A percentile compares a stretch with the other conserved stretches of the same genome.
Conservation (phyloP, 345 rosid species). For the Corymbia maculata region DNA sequence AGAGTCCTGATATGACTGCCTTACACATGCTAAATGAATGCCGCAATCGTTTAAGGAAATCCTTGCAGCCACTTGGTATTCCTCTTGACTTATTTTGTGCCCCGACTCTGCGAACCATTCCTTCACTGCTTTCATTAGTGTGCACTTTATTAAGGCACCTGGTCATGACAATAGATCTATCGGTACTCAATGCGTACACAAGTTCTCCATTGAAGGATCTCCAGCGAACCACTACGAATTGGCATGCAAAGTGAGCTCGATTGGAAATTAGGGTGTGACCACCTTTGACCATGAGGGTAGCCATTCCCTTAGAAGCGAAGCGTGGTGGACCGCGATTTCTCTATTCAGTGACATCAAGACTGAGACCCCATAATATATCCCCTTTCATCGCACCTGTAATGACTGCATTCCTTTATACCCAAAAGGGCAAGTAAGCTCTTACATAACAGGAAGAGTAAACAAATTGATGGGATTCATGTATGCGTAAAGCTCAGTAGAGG, state of each 20-base stretch:
- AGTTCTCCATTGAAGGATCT: background rate
- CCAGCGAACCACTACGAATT: background rate
- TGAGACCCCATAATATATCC: background rate
- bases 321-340: background rate
- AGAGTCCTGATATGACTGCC: background rate
- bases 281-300: background rate
- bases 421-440: background rate
- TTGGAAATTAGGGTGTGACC: background rate
- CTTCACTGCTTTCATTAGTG: background rate
- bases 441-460: background rate
- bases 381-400: constrained; percentile 12
- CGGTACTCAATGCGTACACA: background rate
- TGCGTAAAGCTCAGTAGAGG: background rate
- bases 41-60: background rate
- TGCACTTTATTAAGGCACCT: background rate
- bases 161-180: background rate
- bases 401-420: constrained; percentile 1
- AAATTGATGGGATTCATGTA: background rate
- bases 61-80: background rate
- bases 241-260: background rate
- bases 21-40: background rate
- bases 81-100: background rate
- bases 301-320: background rate
- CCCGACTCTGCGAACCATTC: background rate
- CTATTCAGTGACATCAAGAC: background rate